These are phyloP conservation scores for Cystofilobasidium ferigula DNA, from an alignment of 768 basidiomycete genomes.

Conservation along the genomic window DNA sequence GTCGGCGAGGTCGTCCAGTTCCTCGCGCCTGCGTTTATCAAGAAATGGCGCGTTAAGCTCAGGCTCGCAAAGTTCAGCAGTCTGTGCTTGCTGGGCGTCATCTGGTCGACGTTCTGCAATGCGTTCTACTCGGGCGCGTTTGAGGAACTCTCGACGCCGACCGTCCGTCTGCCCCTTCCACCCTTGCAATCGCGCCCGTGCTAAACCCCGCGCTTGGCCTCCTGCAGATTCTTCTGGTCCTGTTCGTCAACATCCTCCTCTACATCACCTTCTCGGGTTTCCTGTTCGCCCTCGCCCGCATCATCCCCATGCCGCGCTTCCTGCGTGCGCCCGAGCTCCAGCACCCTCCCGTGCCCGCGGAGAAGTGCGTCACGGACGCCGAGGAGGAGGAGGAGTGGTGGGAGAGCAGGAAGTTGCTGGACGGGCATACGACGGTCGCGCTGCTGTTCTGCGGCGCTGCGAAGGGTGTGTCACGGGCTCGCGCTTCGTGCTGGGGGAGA, in stretches of 20 bases:
- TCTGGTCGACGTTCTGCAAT: constrained; percentile 34
- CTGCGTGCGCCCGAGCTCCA: background rate
- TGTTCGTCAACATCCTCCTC: constrained; percentile 23
- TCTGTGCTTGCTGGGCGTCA: constrained; percentile 32
- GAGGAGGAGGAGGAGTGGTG: background rate
- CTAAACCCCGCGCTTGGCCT: background rate
- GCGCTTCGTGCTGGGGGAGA: too few species aligned
- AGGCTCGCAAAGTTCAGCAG: constrained; percentile 31
- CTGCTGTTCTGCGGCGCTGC: constrained; percentile 24
- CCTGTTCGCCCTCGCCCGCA: constrained; percentile 18
- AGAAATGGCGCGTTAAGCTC: constrained; percentile 28
- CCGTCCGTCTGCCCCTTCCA: background rate
- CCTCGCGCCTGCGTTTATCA: constrained; percentile 29
- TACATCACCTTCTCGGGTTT: constrained; percentile 22
- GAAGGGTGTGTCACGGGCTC: background rate
- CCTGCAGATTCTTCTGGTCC: constrained; percentile 10
- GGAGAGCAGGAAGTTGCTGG: constrained; percentile 22
- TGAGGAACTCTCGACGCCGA: constrained; percentile 27
- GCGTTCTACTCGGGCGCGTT: constrained; percentile 32
- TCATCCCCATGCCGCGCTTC: constrained; percentile 20
- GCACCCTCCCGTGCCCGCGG: background rate
- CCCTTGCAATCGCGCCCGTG: background rate
- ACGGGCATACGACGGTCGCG: constrained; percentile 18
- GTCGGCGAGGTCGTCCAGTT: constrained; percentile 35
- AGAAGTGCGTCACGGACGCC: background rate